Evolutionary conservation across 1,139 yeast genomes (phyloP).

Genomic region (Yamadazyma dendronema): DNA sequence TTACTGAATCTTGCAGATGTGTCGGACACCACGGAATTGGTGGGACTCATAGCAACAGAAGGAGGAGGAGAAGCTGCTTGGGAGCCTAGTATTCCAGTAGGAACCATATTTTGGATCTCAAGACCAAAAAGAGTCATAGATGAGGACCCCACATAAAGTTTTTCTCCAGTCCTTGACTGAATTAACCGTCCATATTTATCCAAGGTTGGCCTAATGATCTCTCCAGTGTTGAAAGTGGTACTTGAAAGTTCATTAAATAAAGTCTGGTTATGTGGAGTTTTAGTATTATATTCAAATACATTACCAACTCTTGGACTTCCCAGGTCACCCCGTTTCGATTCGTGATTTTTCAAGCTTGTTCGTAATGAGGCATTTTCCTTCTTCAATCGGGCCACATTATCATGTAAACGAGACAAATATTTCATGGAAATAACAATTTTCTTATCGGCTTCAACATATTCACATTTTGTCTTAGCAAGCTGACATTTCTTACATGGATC

Average conservation of each 20-base stretch:
- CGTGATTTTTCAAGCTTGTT: constrained; percentile 38
- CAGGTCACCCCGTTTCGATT: constrained; percentile 12
- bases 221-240: constrained; percentile 23
- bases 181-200: constrained; percentile 70
- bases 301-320: constrained; percentile 12
- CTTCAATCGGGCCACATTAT: constrained; percentile 54
- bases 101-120: constrained; percentile 66
- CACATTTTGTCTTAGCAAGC: constrained; percentile 60
- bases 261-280: constrained; percentile 15
- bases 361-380: constrained; percentile 57
- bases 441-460: constrained; percentile 74
- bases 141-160: constrained; percentile 73
- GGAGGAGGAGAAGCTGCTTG: constrained; percentile 10
- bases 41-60: constrained; percentile 11
- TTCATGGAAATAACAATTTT: constrained; percentile 77
- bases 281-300: constrained; percentile 14
- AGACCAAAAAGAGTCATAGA: constrained; percentile 79
- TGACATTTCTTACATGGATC: constrained; percentile 70
- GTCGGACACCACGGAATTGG: constrained; percentile 9
- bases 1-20: constrained; percentile 12
- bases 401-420: constrained; percentile 67
- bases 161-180: constrained; percentile 72
- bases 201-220: constrained; percentile 63
- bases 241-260: constrained; percentile 13
- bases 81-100: constrained; percentile 17